phyloP scores from a whole-genome alignment of 495 filamentous ascomycete species.

The Rhizodiscina lignyota region DNA sequence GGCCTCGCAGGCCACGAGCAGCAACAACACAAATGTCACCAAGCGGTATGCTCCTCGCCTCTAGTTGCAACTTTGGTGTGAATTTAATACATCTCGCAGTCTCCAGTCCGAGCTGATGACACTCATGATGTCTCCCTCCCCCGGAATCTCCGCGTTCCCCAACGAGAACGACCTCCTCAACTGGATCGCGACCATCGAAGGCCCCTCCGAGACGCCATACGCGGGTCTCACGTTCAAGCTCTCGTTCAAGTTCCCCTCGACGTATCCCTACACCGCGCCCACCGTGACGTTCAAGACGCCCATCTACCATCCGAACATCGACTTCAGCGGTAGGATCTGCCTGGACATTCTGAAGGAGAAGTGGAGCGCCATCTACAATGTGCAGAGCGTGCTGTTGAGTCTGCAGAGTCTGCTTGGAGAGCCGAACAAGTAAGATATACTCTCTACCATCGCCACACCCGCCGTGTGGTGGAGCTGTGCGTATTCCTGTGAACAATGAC shows the following conservation, averaged over 20 bases:
- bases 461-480: neutral
- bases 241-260: constrained; percentile 74
- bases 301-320: constrained; percentile 28
- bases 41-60: constrained; percentile 11
- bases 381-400: constrained; percentile 80
- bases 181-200: constrained; percentile 89
- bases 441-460: too few relatives aligned
- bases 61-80: neutral
- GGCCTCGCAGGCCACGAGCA: too few relatives aligned
- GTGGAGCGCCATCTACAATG: constrained; percentile 92
- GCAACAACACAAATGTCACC: constrained; percentile 13
- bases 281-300: constrained; percentile 50
- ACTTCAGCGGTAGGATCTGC: constrained; percentile 24
- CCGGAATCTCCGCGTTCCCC: constrained; percentile 91
- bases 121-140: constrained; percentile 85
- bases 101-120: constrained; percentile 95
- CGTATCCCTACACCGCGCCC: constrained; percentile 88
- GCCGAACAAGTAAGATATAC: constrained; percentile 96
- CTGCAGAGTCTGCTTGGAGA: constrained; percentile 91
- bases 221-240: constrained; percentile 83
- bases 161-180: constrained; percentile 77
- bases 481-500: constrained; percentile 1
- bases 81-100: constrained; percentile 27
- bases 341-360: constrained; percentile 96
- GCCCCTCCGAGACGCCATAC: constrained; percentile 84